Evolutionary conservation across 139 green algal genomes (phyloP), one percentile per base, ranked within the genome.

Genomic region (Penium margaritaceum): DNA sequence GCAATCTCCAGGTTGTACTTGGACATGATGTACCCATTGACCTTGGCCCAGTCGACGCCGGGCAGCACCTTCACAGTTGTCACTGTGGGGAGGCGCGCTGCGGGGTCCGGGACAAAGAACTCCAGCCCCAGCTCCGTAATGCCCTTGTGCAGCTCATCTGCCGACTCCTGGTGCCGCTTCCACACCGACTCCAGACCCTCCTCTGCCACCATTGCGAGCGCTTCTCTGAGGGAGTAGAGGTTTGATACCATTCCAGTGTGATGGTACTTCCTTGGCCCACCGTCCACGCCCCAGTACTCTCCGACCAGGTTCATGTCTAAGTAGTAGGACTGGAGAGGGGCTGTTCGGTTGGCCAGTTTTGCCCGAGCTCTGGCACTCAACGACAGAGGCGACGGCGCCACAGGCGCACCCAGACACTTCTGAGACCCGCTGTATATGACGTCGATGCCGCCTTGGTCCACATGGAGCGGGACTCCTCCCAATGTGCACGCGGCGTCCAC

Each of bases 401-500:
- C 29, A 27, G 89, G 91, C 4, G 84, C 91, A 9, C 78, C 87
- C 29, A 96, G 80, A 74, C 85, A 90, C 79, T 96, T 96, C 58
- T 96, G 91, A 41, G 78, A 89, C 62, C 29, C 53, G 57, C 33
- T 75, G 7, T 66, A 76, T 21, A 67, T 24, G 46, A 66, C 3
- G 24, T 74, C 57, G 4, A 82, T 29, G n/a, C 54, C 71, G 9
- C 41, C 65, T 57, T 33, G 27, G 29, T 78, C 70, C 30, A 83
- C 74, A 19, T 77, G 44, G 27, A 95, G 51, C 15, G 90, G 90
- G 46, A 95, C 89, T 21, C 90, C 90, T 33, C 90, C 90, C 77
- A 95, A 81, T 0, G 85, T 88, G 87, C 88, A 92, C 35, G 96
- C 91, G 3, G 91, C 92, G 89, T 97, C 91, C 51, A 96, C 89